These are phyloP conservation scores for bread wheat (Triticum aestivum) DNA, from an alignment of 176 grass and related monocot genomes.

Conservation along the genomic window IWGSC_CS_RefSeq_v2.1 NC_057813.1:188140665-188141164, in stretches of 20 bases:
- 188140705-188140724: slow-evolving; percentile 69
- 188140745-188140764: slow-evolving; percentile 68
- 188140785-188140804: not conserved
- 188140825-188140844: slow-evolving; percentile 47
- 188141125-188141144: too few species aligned
- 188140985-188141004: not conserved
- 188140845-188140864: slow-evolving; percentile 19
- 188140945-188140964: slow-evolving; percentile 41
- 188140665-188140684: slow-evolving; percentile 32
- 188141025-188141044: not conserved
- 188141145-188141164: too few species aligned
- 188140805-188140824: slow-evolving; percentile 70
- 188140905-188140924: slow-evolving; percentile 68
- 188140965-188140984: slow-evolving; percentile 1
- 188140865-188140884: slow-evolving; percentile 41
- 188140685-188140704: slow-evolving; percentile 63
- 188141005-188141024: not conserved
- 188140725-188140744: slow-evolving; percentile 93
- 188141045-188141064: not conserved
- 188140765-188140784: slow-evolving; percentile 24
- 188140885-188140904: slow-evolving; percentile 69
- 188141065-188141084: not conserved
- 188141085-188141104: too few species aligned
- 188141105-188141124: too few species aligned
- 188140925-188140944: slow-evolving; percentile 42